Evolutionary conservation across 768 basidiomycete species (phyloP).

Genomic region (Clavaria fumosa): DNA sequence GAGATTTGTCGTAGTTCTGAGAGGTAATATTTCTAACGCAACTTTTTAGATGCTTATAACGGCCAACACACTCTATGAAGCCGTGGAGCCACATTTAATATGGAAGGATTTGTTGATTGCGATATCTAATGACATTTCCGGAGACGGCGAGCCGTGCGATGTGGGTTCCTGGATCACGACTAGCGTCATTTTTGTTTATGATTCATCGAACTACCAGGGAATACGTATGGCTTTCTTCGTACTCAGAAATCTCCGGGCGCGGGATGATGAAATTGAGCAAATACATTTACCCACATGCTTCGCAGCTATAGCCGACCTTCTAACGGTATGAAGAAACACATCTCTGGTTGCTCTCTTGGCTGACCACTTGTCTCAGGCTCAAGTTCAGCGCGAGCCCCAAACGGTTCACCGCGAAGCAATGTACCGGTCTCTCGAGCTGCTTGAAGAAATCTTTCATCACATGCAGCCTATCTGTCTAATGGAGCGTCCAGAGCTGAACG

Average conservation of each 20-base stretch:
- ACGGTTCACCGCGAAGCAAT: slow-evolving; percentile 22
- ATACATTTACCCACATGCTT: slow-evolving; percentile 75
- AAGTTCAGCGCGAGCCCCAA: slow-evolving; percentile 23
- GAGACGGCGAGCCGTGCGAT: slow-evolving; percentile 29
- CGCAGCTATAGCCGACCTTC: slow-evolving; percentile 43
- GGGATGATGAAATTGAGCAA: slow-evolving; percentile 77
- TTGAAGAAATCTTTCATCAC: slow-evolving; percentile 37
- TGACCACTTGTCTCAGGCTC: slow-evolving; percentile 16
- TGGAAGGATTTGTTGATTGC: slow-evolving; percentile 64
- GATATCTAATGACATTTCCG: slow-evolving; percentile 39
- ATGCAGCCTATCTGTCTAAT: slow-evolving; percentile 34
- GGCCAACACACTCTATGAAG: slow-evolving; percentile 79
- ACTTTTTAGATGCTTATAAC: slow-evolving; percentile 55
- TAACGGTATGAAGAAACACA: slow-evolving; percentile 33
- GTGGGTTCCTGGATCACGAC: too few relatives aligned
- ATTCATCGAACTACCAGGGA: slow-evolving; percentile 27
- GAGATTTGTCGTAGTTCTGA: too few relatives aligned
- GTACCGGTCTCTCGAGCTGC: slow-evolving; percentile 30
- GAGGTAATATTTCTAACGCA: not conserved
- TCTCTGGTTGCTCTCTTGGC: slow-evolving; percentile 2
- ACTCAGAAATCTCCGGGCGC: slow-evolving; percentile 48
- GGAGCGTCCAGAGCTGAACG: slow-evolving; percentile 32
- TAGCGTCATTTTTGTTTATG: too few relatives aligned
- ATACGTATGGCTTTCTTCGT: slow-evolving; percentile 59
- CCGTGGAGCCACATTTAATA: slow-evolving; percentile 75